Percentiles rank a stretch among this genome's conserved stretches.
Evolutionary conservation across 257 asterid genomes (phyloP).

Genomic region (Lycium ferocissimum): DNA sequence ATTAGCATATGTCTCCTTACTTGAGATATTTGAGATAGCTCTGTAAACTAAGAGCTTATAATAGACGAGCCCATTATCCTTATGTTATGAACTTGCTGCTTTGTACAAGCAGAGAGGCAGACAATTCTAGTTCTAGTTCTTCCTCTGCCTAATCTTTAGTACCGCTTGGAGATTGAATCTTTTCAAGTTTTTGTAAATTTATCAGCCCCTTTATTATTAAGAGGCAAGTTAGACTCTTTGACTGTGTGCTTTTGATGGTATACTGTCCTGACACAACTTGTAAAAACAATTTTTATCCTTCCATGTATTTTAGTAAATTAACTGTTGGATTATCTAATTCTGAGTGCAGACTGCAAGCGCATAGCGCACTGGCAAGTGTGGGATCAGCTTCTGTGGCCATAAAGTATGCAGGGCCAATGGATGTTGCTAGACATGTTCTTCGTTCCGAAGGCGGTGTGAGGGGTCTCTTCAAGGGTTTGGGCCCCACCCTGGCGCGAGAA

Average conservation of each 20-base stretch:
- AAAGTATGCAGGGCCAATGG: conserved; percentile 79
- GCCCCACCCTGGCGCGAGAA: conserved; percentile 82
- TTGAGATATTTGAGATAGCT: not conserved
- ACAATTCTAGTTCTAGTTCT: not conserved
- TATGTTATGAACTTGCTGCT: not conserved
- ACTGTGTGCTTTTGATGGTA: not conserved
- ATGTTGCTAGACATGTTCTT: conserved; percentile 78
- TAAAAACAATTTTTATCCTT: not conserved
- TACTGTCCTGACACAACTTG: not conserved
- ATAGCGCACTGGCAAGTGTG: conserved; percentile 58
- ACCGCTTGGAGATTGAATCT: not conserved
- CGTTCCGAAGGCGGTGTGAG: conserved; percentile 63
- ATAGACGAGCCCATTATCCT: not conserved
- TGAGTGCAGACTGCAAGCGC: conserved; percentile 77
- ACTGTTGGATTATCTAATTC: not conserved
- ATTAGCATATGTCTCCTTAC: not conserved
- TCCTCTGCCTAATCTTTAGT: not conserved
- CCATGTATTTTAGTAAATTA: not conserved
- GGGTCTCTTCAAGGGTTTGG: conserved; percentile 81
- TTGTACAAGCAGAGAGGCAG: not conserved
- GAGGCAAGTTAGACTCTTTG: not conserved
- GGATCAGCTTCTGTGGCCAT: conserved; percentile 52
- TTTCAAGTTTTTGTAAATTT: not conserved
- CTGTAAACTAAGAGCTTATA: not conserved
- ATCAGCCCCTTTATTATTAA: not conserved